These are phyloP conservation scores for Naegleria fowleri DNA, from an alignment of 208 protist species.

Conservation along the genomic window DNA sequence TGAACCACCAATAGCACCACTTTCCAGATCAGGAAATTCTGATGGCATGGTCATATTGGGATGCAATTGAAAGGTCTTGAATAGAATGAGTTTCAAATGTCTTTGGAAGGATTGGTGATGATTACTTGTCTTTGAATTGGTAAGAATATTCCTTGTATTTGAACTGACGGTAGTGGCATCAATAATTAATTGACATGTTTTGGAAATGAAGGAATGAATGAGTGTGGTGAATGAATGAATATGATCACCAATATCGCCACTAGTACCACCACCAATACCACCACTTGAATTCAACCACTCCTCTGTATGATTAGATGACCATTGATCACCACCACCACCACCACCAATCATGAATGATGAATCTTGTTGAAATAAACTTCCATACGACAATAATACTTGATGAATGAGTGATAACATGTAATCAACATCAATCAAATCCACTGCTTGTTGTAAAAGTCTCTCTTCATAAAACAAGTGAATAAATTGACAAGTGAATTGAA, in stretches of 20 bases:
- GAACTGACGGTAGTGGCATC: background rate
- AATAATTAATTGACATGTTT: conserved; percentile 2
- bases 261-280: no score
- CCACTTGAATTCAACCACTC: no score
- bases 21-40: background rate
- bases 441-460: background rate
- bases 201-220: background rate
- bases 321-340: no score
- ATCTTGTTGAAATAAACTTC: background rate
- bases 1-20: background rate
- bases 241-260: no score
- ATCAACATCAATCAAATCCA: background rate
- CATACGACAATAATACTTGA: background rate
- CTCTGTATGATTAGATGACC: no score
- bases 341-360: no score
- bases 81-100: background rate
- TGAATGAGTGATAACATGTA: conserved; percentile 11
- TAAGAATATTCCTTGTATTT: background rate
- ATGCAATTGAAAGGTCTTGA: background rate
- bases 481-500: conserved; percentile 7
- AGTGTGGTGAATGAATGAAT: no score
- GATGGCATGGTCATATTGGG: background rate
- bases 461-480: conserved; percentile 18
- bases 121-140: no score
- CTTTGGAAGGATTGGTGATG: no score